Conservation (phyloP, 768 basidiomycete species). For the Boletales sp. region DNA sequence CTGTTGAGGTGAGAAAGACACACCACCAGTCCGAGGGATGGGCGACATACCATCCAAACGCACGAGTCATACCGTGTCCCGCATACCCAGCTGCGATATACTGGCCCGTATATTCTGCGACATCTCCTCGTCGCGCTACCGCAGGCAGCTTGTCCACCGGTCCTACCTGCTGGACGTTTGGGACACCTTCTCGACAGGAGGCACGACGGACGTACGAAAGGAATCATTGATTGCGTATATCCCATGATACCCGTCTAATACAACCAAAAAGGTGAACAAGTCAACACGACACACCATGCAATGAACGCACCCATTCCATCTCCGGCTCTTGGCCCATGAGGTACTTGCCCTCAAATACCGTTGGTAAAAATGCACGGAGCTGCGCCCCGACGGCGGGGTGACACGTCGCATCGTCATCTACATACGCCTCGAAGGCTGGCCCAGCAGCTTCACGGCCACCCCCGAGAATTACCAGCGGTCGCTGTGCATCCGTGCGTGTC, state of each 20-base stretch:
- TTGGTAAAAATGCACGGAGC: slow-evolving; percentile 59
- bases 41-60: slow-evolving; percentile 52
- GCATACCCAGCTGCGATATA: slow-evolving; percentile 71
- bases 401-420: slow-evolving; percentile 55
- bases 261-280: too few species aligned
- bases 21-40: too few species aligned
- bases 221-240: slow-evolving; percentile 59
- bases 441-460: slow-evolving; percentile 51
- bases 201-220: slow-evolving; percentile 44
- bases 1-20: slow-evolving; percentile 28
- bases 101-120: slow-evolving; percentile 46
- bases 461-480: slow-evolving; percentile 68
- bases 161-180: slow-evolving; percentile 47
- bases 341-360: slow-evolving; percentile 51
- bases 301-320: slow-evolving; percentile 71
- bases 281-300: not conserved
- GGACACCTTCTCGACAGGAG: too few species aligned
- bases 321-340: slow-evolving; percentile 46
- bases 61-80: slow-evolving; percentile 80
- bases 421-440: slow-evolving; percentile 47
- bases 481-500: slow-evolving; percentile 15
- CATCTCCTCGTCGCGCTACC: not conserved
- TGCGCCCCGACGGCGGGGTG: slow-evolving; percentile 44
- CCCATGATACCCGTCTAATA: slow-evolving; percentile 82
- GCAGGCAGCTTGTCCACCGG: slow-evolving; percentile 41